phyloP scores from a whole-genome alignment of 2,329 filamentous ascomycete genomes.

The Aureobasidium sp. region DNA sequence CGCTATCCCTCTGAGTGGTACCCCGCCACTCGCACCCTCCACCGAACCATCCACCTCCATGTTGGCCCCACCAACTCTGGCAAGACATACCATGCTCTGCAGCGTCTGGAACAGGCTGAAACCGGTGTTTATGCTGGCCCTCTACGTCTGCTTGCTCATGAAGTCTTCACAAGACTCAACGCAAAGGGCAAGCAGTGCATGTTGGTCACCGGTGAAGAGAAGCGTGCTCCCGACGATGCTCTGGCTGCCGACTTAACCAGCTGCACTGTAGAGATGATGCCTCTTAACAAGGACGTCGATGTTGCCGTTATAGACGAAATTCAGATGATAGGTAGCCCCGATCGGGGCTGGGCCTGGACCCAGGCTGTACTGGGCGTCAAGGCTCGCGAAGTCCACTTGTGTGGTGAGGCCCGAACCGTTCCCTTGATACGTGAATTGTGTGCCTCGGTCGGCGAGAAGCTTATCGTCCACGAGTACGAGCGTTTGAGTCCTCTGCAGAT shows the following conservation, averaged over 20 bases:
- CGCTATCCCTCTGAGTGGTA: constrained; percentile 92
- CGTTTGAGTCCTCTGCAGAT: constrained; percentile 70
- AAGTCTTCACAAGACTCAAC: constrained; percentile 82
- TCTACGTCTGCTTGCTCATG: constrained; percentile 78
- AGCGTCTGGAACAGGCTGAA: constrained; percentile 67
- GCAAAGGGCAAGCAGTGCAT: constrained; percentile 69
- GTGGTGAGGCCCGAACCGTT: constrained; percentile 78
- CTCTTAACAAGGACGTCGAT: constrained; percentile 54
- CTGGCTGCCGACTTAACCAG: constrained; percentile 54
- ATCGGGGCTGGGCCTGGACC: constrained; percentile 92
- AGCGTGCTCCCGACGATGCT: constrained; percentile 45
- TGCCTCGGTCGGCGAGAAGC: constrained; percentile 69
- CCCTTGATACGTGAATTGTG: constrained; percentile 70
- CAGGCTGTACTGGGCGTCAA: constrained; percentile 78
- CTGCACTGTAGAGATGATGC: constrained; percentile 91
- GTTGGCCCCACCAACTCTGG: constrained; percentile 97
- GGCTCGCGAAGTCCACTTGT: constrained; percentile 85
- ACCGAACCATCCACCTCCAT: constrained; percentile 80
- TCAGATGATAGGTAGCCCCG: constrained; percentile 79
- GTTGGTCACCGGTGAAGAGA: constrained; percentile 85
- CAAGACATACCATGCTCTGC: constrained; percentile 90
- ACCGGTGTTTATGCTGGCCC: constrained; percentile 86
- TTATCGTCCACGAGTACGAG: constrained; percentile 73
- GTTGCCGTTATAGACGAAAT: constrained; percentile 98
- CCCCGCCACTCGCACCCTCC: constrained; percentile 68